Evolutionary conservation across 805 yeast genomes (phyloP).

Genomic region (Priceomyces castillae): DNA sequence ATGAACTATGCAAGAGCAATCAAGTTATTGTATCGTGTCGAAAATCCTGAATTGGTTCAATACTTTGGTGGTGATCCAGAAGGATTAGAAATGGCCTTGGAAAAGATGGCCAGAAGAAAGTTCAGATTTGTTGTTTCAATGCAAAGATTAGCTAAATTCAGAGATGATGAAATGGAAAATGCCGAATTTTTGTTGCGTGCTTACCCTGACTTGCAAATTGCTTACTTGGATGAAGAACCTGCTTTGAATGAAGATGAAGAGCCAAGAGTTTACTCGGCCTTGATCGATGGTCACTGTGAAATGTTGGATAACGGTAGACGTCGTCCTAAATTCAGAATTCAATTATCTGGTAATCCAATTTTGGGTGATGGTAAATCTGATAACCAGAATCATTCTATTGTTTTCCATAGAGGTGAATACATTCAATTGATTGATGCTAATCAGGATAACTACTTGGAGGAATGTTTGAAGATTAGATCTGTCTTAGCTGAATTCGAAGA

Average conservation of each 20-base stretch:
- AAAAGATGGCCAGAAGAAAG: constrained; percentile 63
- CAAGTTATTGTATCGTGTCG: constrained; percentile 43
- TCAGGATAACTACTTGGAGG: constrained; percentile 80
- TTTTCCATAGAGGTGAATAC: constrained; percentile 78
- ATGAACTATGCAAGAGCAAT: constrained; percentile 49
- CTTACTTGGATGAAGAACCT: constrained; percentile 55
- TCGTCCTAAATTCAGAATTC: constrained; percentile 60
- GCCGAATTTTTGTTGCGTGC: constrained; percentile 59
- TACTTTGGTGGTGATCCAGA: constrained; percentile 99
- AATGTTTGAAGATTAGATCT: constrained; percentile 74
- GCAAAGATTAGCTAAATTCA: constrained; percentile 57
- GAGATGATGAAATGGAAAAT: constrained; percentile 55
- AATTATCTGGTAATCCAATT: constrained; percentile 75
- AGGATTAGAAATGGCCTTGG: constrained; percentile 91
- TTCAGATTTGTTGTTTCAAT: constrained; percentile 64
- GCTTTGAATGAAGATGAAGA: constrained; percentile 42
- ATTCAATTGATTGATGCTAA: constrained; percentile 80
- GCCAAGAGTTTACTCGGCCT: constrained; percentile 53
- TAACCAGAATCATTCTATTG: constrained; percentile 74
- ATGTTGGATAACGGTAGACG: constrained; percentile 56
- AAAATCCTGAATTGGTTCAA: constrained; percentile 56
- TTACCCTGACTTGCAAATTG: constrained; percentile 65
- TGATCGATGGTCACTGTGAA: constrained; percentile 71
- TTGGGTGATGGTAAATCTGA: constrained; percentile 85
- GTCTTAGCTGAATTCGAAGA: constrained; percentile 78